These are phyloP conservation scores for Pythium dissimile DNA, from an alignment of 352 stramenopile species.

Conservation along the genomic window DNA sequence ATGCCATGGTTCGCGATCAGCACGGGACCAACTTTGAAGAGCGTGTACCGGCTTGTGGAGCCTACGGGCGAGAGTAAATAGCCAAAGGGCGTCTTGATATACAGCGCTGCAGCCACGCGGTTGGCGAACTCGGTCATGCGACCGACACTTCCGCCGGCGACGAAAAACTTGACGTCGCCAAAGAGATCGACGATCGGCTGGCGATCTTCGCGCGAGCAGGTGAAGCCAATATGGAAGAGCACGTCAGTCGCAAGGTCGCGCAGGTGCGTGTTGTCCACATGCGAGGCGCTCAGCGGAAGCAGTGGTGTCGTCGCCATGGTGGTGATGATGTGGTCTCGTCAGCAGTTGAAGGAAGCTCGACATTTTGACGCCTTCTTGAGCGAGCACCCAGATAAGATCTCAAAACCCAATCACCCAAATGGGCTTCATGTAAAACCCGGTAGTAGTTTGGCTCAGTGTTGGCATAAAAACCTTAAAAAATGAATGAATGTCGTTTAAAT, in stretches of 20 bases:
- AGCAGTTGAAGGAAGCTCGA: neutral
- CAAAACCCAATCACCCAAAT: too few species aligned
- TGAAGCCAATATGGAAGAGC: constrained; percentile 75
- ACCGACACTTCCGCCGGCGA: constrained; percentile 65
- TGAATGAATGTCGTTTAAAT: too few species aligned
- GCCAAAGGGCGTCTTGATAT: constrained; percentile 57
- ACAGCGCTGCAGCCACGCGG: constrained; percentile 48
- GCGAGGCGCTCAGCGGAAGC: constrained; percentile 11
- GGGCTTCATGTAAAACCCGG: too few species aligned
- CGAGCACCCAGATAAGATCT: too few species aligned
- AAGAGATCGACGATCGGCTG: constrained; percentile 47
- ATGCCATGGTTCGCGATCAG: constrained; percentile 81
- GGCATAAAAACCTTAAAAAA: too few species aligned
- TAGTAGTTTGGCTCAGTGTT: too few species aligned
- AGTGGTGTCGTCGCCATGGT: neutral
- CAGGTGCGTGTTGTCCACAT: constrained; percentile 68
- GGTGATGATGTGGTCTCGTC: neutral
- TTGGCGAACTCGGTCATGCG: constrained; percentile 75
- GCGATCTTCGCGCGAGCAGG: constrained; percentile 46
- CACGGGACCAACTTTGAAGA: constrained; percentile 81
- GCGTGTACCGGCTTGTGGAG: constrained; percentile 64
- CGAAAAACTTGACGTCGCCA: constrained; percentile 77
- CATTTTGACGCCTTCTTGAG: too few species aligned
- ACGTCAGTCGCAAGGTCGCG: constrained; percentile 58
- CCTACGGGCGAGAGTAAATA: constrained; percentile 61